Conservation (phyloP, 163 green algal genomes). For the Coccomyxa subellipsoidea region DNA sequence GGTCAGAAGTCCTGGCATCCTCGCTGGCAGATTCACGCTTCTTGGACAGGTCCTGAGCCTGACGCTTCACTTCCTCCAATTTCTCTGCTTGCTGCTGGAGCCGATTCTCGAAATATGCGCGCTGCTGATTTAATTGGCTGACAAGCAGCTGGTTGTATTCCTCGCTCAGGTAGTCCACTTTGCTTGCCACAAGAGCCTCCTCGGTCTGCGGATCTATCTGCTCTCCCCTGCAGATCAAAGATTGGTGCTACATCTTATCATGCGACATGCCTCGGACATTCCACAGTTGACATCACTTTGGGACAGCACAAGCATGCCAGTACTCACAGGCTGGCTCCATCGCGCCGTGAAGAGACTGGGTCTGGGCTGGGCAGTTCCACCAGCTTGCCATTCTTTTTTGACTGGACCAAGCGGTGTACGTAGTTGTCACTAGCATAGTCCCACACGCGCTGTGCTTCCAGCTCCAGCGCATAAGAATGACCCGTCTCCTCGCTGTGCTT, state of each 20-base stretch:
- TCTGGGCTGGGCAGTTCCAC: constrained; percentile 80
- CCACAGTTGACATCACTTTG: too few relatives aligned
- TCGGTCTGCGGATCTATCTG: neutral
- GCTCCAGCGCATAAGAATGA: constrained; percentile 94
- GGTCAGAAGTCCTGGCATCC: neutral
- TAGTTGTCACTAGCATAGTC: constrained; percentile 97
- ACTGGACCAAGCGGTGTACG: constrained; percentile 93
- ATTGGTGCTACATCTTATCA: too few relatives aligned
- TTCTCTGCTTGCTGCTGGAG: neutral
- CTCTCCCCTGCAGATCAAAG: constrained; percentile 19
- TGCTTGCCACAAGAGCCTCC: constrained; percentile 9
- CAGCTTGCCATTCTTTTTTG: constrained; percentile 91
- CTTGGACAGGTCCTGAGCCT: constrained; percentile 9
- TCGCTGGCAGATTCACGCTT: constrained; percentile 9
- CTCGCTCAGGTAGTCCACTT: constrained; percentile 28
- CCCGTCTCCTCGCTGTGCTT: constrained; percentile 80
- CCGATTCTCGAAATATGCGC: constrained; percentile 40
- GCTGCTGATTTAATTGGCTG: constrained; percentile 77
- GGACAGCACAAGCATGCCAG: neutral
- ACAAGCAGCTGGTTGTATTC: constrained; percentile 79
- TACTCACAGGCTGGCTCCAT: neutral
- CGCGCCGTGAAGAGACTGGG: constrained; percentile 9
- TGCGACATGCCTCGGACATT: too few relatives aligned
- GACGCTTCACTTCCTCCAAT: neutral
- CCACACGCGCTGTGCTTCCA: constrained; percentile 92